These are phyloP conservation scores for Annulohypoxylon stygium DNA, from an alignment of 495 filamentous ascomycete species.

Conservation along the genomic window DNA sequence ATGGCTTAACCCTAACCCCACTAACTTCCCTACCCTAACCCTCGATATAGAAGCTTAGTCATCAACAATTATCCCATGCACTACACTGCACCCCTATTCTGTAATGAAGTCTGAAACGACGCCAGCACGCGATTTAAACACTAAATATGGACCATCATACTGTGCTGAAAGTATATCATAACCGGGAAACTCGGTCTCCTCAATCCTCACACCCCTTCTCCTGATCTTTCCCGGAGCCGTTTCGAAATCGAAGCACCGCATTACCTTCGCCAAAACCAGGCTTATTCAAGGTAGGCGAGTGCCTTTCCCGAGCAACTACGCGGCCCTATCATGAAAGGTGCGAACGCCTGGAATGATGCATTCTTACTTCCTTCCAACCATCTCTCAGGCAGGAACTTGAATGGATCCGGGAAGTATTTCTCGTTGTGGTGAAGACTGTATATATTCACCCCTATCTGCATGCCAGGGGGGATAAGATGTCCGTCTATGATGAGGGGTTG, in stretches of 20 bases:
- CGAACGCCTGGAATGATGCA: constrained; percentile 50
- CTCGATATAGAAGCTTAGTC: too few relatives aligned
- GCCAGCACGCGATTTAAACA: not conserved
- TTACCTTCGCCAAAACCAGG: constrained; percentile 46
- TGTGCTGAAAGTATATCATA: constrained; percentile 5
- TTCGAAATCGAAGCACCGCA: constrained; percentile 38
- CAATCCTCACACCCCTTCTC: not conserved
- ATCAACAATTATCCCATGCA: too few relatives aligned
- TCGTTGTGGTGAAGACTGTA: constrained; percentile 71
- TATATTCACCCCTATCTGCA: constrained; percentile 64
- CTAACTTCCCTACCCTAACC: too few relatives aligned
- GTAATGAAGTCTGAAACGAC: too few relatives aligned
- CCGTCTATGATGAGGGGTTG: constrained; percentile 24
- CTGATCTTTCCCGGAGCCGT: not conserved
- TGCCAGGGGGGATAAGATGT: constrained; percentile 56
- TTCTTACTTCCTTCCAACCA: constrained; percentile 58
- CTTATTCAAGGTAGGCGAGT: constrained; percentile 51
- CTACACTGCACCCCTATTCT: too few relatives aligned
- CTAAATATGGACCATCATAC: constrained; percentile 14
- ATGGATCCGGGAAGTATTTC: constrained; percentile 66
- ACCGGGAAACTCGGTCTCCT: constrained; percentile 4
- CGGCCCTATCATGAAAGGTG: constrained; percentile 58
- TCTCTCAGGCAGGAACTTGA: constrained; percentile 64
- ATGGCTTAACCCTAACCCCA: too few relatives aligned
- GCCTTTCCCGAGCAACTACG: constrained; percentile 49